A percentile compares a stretch with the other conserved stretches of the same genome.
phyloP scores from a whole-genome alignment of 805 yeast genomes.

The Ogataea pini region DNA sequence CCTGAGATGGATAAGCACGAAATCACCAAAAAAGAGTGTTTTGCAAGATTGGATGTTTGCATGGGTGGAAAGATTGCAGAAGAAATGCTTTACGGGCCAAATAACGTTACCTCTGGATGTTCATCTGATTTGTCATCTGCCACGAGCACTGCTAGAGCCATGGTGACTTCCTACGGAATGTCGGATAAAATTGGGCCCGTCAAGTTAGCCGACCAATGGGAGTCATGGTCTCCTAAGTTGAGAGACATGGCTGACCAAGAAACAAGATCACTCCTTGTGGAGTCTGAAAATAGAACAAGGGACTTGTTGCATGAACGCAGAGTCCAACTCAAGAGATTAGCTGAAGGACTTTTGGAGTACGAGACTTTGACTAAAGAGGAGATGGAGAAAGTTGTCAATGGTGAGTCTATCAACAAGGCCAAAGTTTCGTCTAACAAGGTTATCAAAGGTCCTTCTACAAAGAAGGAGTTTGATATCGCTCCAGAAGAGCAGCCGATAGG shows the following conservation, averaged over 20 bases:
- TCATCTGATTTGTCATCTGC: slow-evolving; percentile 89
- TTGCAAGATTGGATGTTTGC: slow-evolving; percentile 91
- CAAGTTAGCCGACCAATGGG: slow-evolving; percentile 87
- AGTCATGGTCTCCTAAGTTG: slow-evolving; percentile 86
- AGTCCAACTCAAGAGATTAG: slow-evolving; percentile 78
- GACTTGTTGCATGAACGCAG: slow-evolving; percentile 58
- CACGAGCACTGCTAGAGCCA: slow-evolving; percentile 89
- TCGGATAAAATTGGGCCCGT: slow-evolving; percentile 92
- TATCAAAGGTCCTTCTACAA: slow-evolving; percentile 45
- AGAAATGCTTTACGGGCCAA: slow-evolving; percentile 86
- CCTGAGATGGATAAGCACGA: slow-evolving; percentile 99
- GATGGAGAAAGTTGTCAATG: slow-evolving; percentile 81
- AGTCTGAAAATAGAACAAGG: slow-evolving; percentile 80
- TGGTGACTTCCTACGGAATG: slow-evolving; percentile 98
- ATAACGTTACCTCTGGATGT: slow-evolving; percentile 94
- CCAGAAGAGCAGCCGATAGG: slow-evolving; percentile 35
- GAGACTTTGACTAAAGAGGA: slow-evolving; percentile 92
- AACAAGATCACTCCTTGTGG: slow-evolving; percentile 71
- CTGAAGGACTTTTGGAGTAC: slow-evolving; percentile 90
- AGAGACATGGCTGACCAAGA: slow-evolving; percentile 92
- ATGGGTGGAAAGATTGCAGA: slow-evolving; percentile 99
- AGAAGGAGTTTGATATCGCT: slow-evolving; percentile 37
- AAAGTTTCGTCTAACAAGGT: slow-evolving; percentile 77
- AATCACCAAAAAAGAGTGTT: slow-evolving; percentile 83
- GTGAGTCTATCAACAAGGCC: slow-evolving; percentile 70